Conservation (phyloP, 2,329 filamentous ascomycete species). For the Cadophora sp. region DNA sequence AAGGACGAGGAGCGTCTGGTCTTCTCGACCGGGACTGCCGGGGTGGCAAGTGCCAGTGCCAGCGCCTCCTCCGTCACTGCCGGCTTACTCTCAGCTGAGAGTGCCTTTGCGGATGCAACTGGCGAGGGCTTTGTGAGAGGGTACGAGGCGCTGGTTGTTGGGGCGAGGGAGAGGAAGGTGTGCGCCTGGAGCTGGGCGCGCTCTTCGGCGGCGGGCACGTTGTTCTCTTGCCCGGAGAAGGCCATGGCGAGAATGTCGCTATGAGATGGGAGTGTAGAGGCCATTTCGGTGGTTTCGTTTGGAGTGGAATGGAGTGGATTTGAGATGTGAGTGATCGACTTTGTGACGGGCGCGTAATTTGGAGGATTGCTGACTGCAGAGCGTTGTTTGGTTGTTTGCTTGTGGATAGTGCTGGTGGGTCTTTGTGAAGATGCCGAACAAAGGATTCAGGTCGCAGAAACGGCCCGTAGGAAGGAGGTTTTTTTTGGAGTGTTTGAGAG, state of each 20-base stretch:
- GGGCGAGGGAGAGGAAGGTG: conserved; percentile 42
- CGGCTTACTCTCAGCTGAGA: conserved; percentile 19
- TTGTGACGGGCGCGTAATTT: background rate
- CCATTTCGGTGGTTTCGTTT: conserved; percentile 26
- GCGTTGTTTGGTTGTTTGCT: conserved; percentile 21
- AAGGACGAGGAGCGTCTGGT: conserved; percentile 33
- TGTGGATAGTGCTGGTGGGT: conserved; percentile 11
- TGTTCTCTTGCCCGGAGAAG: conserved; percentile 31
- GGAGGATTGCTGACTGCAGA: conserved; percentile 22
- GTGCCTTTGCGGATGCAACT: conserved; percentile 10
- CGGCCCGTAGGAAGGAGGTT: conserved; percentile 23
- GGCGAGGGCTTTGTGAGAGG: conserved; percentile 28
- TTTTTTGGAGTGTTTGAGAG: conserved; percentile 4
- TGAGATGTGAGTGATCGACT: conserved; percentile 19
- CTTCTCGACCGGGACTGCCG: conserved; percentile 25
- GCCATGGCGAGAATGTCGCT: conserved; percentile 30
- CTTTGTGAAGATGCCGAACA: conserved; percentile 21
- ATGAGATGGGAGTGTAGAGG: conserved; percentile 24
- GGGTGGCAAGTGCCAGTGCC: conserved; percentile 16
- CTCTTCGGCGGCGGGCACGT: conserved; percentile 33
- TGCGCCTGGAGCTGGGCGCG: conserved; percentile 21
- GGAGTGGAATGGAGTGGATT: conserved; percentile 7
- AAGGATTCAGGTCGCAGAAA: conserved; percentile 30
- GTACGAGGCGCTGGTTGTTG: conserved; percentile 39
- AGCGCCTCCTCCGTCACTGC: conserved; percentile 11